Base-by-base conservation (phyloP, 2,329 filamentous ascomycete species). In the Penicillium decumbens region DNA sequence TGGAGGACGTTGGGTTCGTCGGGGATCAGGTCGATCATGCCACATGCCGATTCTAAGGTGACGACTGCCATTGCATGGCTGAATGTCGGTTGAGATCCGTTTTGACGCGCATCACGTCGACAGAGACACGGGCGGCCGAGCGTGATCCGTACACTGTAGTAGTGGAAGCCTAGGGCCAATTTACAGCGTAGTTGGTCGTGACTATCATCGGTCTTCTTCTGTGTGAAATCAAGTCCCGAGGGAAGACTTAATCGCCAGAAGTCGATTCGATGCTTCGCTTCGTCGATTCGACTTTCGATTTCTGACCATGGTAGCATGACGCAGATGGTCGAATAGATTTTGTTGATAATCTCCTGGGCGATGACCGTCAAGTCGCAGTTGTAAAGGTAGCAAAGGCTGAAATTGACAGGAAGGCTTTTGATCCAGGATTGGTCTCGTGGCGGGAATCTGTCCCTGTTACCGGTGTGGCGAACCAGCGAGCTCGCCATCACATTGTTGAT, bases 51-150 rank as follows among this genome's bases (percentile, higher is more conserved):
- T 7, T 72, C 64, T 13, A 75, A 57, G 13, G 72, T 70, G 5
- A 67, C 53, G 6, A 67, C 55, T 0, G 72, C 72, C 55, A 72
- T 66, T 13, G 61, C 61, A 38, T 69, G 70, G 46, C 72, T 74
- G 53, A 72, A 72, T 5, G 69, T 57, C 65, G 45, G 58, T 27
- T 25, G 53, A 41, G 45, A 54, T 13, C 61, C 62, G 33, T 50
- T 52, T 41, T 57, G 61, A 23, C 64, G 63, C 29, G 70, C 64
- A 45, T 74, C 72, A 27, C 71, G 65, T 15, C 72, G 69, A 53
- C 73, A 76, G 12, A 75, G 68, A 53, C 72, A 75, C 3, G 74
- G 74, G 18, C 74, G 70, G 37, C 73, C 70, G 6, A 75, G 62
- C 13, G 71, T 72, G 45, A 73, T 72, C 23, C 68, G 67, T 15